Base-by-base conservation (phyloP, 371 early-diverging fungal genomes). In the Umbelopsis sp. region DNA sequence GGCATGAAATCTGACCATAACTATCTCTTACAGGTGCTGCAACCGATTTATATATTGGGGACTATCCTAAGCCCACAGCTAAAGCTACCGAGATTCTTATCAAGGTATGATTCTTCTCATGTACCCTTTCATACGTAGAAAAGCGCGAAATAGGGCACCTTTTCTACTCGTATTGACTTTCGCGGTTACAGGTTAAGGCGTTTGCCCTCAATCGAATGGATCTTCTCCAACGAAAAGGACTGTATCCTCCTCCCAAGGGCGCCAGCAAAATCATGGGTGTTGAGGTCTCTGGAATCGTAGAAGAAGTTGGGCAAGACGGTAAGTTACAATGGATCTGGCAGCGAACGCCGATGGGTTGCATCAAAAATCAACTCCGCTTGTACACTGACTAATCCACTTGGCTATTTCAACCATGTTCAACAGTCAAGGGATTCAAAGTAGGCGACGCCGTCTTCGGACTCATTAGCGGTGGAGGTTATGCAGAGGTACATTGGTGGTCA, bases 181-280 rank as follows among this genome's bases (percentile, higher is more conserved):
- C 10, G 12, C 12, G 10, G 10, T 2, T 62, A 9, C 53, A 85
- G 83, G 76, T 87, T 37, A 80, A 85, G 70, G 76, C 73, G 64
- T 89, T 89, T 74, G 91, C 84, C 20, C 76, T 93, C 64, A 94
- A 93, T 70, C 85, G 94, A 14, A 90, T 92, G 90, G 94, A 94
- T 73, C 85, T 91, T 53, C 22, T 85, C 5, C 93, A 93, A 76
- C 86, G 94, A 63, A 76, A 89, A 63, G 93, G 93, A 1, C 68
- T 66, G 22, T 93, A 94, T 65, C 93, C 92, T 12, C 78, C 86
- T 14, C 92, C 93, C 5, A 72, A 82, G 0, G 86, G 83, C 25
- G 90, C 84, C 4, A 87, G 91, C 37, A 72, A 77, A 8, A 87
- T 92, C 63, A 78, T 94, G 18, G 94, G 94, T 41, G 91, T 93